These are phyloP conservation scores for Cladosporium sp. DNA, from an alignment of 2,329 filamentous ascomycete genomes.

Conservation along the genomic window DNA sequence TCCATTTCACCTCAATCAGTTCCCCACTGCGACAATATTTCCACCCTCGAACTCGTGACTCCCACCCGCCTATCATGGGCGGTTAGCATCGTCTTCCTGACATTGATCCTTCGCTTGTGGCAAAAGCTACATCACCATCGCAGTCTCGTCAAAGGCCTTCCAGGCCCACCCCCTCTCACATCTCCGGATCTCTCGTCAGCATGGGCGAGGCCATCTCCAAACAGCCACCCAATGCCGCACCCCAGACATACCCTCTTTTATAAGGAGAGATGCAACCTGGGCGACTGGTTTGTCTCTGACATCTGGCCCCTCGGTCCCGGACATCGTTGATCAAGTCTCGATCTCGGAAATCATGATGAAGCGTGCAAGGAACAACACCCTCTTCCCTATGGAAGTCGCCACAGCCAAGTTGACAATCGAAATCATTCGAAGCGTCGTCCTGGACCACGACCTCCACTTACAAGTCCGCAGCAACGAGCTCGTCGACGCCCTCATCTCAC, in stretches of 20 bases:
- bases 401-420: constrained; percentile 39
- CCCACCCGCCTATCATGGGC: too few relatives aligned
- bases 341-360: constrained; percentile 32
- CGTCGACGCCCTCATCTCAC: constrained; percentile 33
- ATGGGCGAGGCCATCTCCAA: constrained; percentile 33
- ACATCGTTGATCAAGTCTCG: constrained; percentile 33
- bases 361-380: constrained; percentile 31
- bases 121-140: constrained; percentile 24
- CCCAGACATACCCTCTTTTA: constrained; percentile 32
- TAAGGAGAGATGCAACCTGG: constrained; percentile 34
- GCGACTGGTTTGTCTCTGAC: constrained; percentile 42
- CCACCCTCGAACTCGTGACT: constrained; percentile 16
- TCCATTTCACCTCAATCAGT: not conserved
- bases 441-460: constrained; percentile 36
- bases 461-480: constrained; percentile 34
- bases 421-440: constrained; percentile 39
- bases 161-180: constrained; percentile 39
- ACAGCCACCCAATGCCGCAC: constrained; percentile 34
- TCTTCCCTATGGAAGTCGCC: constrained; percentile 40
- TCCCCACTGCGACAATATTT: not conserved
- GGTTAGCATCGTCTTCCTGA: constrained; percentile 20
- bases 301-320: constrained; percentile 41
- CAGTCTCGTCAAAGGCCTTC: constrained; percentile 25
- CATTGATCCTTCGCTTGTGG: constrained; percentile 25
- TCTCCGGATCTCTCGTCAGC: constrained; percentile 39